A percentile compares a stretch with the other conserved stretches of the same genome.
These are phyloP conservation scores for Stagonosporopsis tanaceti DNA, from an alignment of 2,329 filamentous ascomycete species.

Conservation along the genomic window DNA sequence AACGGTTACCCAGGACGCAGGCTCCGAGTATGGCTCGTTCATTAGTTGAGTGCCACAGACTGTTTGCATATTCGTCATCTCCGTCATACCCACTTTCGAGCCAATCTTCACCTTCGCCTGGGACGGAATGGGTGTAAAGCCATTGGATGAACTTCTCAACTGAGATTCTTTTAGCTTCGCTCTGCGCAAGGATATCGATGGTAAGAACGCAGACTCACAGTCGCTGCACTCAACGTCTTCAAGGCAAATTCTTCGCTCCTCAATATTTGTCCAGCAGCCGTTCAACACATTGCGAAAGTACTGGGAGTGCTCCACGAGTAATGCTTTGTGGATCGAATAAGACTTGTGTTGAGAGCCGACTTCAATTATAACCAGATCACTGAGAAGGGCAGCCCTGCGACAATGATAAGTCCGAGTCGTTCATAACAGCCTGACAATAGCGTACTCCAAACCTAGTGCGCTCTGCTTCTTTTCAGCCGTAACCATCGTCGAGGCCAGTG, in stretches of 20 bases:
- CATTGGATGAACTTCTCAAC: not conserved
- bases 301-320: not conserved
- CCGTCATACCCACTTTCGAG: not conserved
- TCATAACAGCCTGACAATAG: not conserved
- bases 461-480: not conserved
- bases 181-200: not conserved
- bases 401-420: not conserved
- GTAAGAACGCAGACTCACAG: not conserved
- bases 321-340: not conserved
- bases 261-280: not conserved
- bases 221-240: not conserved
- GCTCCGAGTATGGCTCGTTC: not conserved
- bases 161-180: not conserved
- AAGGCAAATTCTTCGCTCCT: not conserved
- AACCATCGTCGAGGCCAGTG: not conserved
- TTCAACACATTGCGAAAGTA: conserved; percentile 10
- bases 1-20: not conserved
- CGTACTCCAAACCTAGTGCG: not conserved
- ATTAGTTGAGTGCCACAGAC: not conserved
- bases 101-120: not conserved
- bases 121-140: not conserved
- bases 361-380: too few species aligned
- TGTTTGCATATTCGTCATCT: not conserved
- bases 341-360: too few species aligned
- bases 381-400: too few species aligned